Base-by-base conservation (phyloP, 2,329 filamentous ascomycete genomes). In the Pseudogymnoascus sp. region DNA sequence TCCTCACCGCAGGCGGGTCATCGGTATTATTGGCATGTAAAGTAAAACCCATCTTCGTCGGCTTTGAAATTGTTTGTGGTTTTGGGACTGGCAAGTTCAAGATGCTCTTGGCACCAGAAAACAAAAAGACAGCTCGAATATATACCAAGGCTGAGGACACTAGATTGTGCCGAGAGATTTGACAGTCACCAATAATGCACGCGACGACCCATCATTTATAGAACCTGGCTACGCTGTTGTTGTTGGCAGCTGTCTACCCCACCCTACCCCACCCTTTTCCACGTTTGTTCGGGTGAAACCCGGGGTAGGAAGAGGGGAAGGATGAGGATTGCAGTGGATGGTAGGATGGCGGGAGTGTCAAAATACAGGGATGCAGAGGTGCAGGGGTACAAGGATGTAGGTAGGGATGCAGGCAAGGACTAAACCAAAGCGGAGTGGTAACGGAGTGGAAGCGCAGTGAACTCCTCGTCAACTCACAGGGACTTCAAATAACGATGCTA, bases 1-100 rank as follows among this genome's bases (percentile, higher is more conserved):
- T 70, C 33, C 69, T 61, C 29, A 69, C 66, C 65, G 68, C 64
- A 49, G 64, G 63, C 52, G 66, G 67, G 52, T 69, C 68, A 39
- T 66, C 64, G 21, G 66, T 66, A 35, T 67, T 66, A 19, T 62
- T 61, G n/a, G 67, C 64, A 23, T 69, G 61, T 16, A 65, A 62
- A 62, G 60, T 63, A 59, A 66, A 66, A 59, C 63, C 65, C 66
- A 66, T 67, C 23, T 39, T 39, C 37, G 37, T 39, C 37, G 37
- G 4, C 37, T 39, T 39, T 8, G 11, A n/a, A 39, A 16, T 6
- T 39, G n/a, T 14, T 39, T 16, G 37, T 39, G 37, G 37, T 39
- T 39, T 39, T 39, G 37, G n/a, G 37, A 39, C n/a, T 6, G 14
- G 37, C n/a, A 39, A 39, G 37, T 19, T 39, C 37, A 39, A 39